Base-by-base conservation (phyloP, 2,329 filamentous ascomycete genomes). In the Didymella lethalis region DNA sequence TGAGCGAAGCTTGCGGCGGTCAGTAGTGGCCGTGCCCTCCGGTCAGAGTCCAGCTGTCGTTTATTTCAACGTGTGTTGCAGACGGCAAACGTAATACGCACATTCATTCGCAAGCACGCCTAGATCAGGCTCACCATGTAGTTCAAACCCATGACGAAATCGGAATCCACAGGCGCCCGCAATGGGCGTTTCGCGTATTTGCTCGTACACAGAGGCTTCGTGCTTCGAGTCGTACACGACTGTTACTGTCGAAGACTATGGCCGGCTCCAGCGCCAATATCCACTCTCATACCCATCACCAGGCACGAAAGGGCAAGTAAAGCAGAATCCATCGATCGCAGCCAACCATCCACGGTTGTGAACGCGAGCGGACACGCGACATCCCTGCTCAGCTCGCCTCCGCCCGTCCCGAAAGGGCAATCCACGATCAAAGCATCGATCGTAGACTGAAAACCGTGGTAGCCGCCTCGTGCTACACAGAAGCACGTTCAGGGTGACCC, bases 71-170 rank as follows among this genome's bases (percentile, higher is more conserved):
- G 12, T 43, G 16, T 34, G 40, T 45, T 36, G 20, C 10, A 58
- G n/a, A 20, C 44, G 29, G 45, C 18, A 49, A 38, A 23, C 31
- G 31, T 14, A 25, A 12, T 23, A 20, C 44, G 34, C 43, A 40
- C 54, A 23, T 38, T 44, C 29, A 44, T n/a, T 58, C 55, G 45
- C 48, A 58, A 53, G 45, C 44, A 44, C n/a, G 29, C 49, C 55
- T 46, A 40, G 10, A 53, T 48, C 55, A 58, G 55, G 48, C 55
- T 46, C 20, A 47, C 18, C 41, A 20, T 31, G 12, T 36, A 55
- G 25, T 25, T 38, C 25, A 14, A 28, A 41, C 31, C 44, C n/a
- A 58, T 53, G 55, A 58, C 55, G 49, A 40, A 38, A 49, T 25
- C 12, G 38, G 47, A 32, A 43, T 34, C 18, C 41, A 51, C 25